phyloP scores from a whole-genome alignment of 2,329 filamentous ascomycete species.

The Aureobasidium sp. region DNA sequence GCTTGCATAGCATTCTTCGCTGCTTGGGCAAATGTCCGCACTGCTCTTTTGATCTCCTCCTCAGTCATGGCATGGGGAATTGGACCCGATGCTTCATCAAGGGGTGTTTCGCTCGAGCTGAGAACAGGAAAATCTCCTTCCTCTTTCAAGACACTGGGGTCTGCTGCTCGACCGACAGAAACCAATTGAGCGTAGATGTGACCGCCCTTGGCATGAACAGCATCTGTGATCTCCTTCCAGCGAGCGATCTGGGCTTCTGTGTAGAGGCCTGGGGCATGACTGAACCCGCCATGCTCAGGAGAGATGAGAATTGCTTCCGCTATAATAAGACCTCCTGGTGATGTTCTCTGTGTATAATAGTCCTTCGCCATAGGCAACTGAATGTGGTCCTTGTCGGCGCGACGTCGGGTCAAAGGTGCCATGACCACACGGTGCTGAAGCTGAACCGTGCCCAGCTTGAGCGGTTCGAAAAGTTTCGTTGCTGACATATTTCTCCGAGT shows the following conservation, averaged over 20 bases:
- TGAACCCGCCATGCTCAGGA: conserved; percentile 40
- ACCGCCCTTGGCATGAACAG: conserved; percentile 55
- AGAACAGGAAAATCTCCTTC: conserved; percentile 25
- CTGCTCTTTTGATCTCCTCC: conserved; percentile 31
- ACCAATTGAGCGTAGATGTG: conserved; percentile 58
- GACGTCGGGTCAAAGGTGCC: conserved; percentile 49
- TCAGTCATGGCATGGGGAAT: conserved; percentile 29
- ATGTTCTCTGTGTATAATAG: conserved; percentile 17
- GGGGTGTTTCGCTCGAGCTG: conserved; percentile 27
- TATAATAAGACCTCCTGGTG: conserved; percentile 51
- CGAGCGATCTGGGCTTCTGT: conserved; percentile 48
- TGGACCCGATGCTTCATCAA: conserved; percentile 26
- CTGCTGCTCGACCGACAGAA: conserved; percentile 51
- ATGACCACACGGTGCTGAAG: conserved; percentile 46
- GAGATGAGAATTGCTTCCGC: conserved; percentile 51
- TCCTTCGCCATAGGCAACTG: conserved; percentile 24
- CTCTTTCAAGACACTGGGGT: conserved; percentile 28
- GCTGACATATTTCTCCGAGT: not conserved
- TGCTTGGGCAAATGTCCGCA: conserved; percentile 34
- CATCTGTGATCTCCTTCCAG: conserved; percentile 55
- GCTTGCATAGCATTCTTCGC: conserved; percentile 42
- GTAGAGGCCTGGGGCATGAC: conserved; percentile 52
- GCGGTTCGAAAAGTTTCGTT: conserved; percentile 33
- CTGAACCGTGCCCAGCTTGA: conserved; percentile 35
- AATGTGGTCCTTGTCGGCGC: conserved; percentile 42